Conservation (phyloP, 2,329 filamentous ascomycete species). For the Talaromyces sp. region DNA sequence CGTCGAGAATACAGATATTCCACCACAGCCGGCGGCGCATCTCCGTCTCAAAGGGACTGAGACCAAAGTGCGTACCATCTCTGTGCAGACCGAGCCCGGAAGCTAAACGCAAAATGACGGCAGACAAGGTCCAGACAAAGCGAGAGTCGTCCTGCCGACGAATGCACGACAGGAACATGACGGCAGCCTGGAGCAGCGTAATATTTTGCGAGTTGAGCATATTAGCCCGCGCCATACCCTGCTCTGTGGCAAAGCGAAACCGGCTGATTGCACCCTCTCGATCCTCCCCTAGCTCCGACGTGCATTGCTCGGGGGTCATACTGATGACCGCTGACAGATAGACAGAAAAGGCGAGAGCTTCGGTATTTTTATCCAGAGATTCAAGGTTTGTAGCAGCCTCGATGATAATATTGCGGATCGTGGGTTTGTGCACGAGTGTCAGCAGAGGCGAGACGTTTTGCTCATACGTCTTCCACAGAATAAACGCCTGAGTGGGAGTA, state of each 20-base stretch:
- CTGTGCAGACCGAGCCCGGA: slow-evolving; percentile 47
- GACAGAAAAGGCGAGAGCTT: slow-evolving; percentile 58
- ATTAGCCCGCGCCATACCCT: slow-evolving; percentile 58
- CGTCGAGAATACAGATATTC: slow-evolving; percentile 45
- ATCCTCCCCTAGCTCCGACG: slow-evolving; percentile 47
- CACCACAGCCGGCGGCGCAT: slow-evolving; percentile 51
- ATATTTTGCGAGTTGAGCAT: slow-evolving; percentile 59
- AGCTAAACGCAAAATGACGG: slow-evolving; percentile 38
- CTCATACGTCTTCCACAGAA: slow-evolving; percentile 55
- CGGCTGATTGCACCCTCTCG: slow-evolving; percentile 45
- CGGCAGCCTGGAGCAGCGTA: slow-evolving; percentile 57
- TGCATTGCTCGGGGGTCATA: slow-evolving; percentile 37
- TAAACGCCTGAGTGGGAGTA: slow-evolving; percentile 42
- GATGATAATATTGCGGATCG: slow-evolving; percentile 47
- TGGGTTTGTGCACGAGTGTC: slow-evolving; percentile 56
- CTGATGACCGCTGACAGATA: slow-evolving; percentile 53
- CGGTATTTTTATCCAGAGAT: slow-evolving; percentile 47
- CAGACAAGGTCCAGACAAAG: slow-evolving; percentile 40
- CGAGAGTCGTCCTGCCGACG: slow-evolving; percentile 37
- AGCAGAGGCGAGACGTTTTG: slow-evolving; percentile 59
- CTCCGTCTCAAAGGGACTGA: slow-evolving; percentile 47
- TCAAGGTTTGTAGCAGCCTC: slow-evolving; percentile 47
- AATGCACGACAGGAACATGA: slow-evolving; percentile 54
- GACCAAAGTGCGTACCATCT: slow-evolving; percentile 44
- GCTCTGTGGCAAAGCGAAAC: slow-evolving; percentile 60